A percentile compares a stretch with the other conserved stretches of the same genome.
phyloP scores from a whole-genome alignment of 2,329 filamentous ascomycete genomes.

The Alternaria panax region DNA sequence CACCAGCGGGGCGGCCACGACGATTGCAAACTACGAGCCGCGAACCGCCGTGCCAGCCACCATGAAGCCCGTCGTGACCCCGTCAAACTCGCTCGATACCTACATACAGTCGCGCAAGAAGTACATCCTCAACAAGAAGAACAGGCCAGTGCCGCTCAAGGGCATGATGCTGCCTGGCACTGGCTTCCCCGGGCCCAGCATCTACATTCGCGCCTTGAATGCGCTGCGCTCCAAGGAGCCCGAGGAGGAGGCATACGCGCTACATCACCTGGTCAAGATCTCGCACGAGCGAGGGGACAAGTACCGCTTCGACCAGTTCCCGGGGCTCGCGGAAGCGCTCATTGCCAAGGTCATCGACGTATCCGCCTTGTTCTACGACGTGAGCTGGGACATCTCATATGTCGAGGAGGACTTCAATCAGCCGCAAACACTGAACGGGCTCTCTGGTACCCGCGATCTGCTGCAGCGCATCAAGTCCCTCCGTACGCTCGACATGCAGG shows the following conservation, averaged over 20 bases:
- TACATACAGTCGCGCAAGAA: constrained; percentile 68
- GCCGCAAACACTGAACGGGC: constrained; percentile 67
- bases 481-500: constrained; percentile 64
- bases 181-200: constrained; percentile 80
- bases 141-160: constrained; percentile 49
- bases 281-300: constrained; percentile 94
- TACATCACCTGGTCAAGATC: constrained; percentile 94
- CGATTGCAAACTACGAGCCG: constrained; percentile 75
- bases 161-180: constrained; percentile 69
- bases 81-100: constrained; percentile 73
- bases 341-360: constrained; percentile 84
- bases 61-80: constrained; percentile 76
- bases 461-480: constrained; percentile 74
- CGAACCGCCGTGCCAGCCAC: constrained; percentile 67
- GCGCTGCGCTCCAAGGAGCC: constrained; percentile 80
- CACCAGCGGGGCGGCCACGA: constrained; percentile 56
- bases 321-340: constrained; percentile 84
- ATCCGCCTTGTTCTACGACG: constrained; percentile 78
- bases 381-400: constrained; percentile 80
- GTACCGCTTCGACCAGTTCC: constrained; percentile 92
- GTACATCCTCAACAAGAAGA: constrained; percentile 55
- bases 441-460: constrained; percentile 73
- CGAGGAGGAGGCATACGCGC: constrained; percentile 87
- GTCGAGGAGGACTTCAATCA: constrained; percentile 60
- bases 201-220: constrained; percentile 87